Evolutionary conservation across 2,329 filamentous ascomycete species (phyloP), one percentile per base, ranked within the genome.

Genomic region (Alternaria infectoria): DNA sequence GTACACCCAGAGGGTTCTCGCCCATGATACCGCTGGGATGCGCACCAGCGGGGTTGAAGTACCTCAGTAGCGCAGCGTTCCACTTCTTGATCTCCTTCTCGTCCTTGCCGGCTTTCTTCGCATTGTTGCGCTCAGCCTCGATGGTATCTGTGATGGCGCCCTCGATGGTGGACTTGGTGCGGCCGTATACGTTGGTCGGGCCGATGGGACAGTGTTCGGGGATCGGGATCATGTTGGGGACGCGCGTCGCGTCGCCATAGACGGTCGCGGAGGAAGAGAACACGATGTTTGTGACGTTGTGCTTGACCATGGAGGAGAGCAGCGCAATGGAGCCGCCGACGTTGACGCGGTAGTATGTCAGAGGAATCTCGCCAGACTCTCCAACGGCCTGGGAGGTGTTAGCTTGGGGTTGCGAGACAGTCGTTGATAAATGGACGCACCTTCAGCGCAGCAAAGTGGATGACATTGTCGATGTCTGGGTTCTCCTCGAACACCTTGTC

Each of bases 261-360:
- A 99, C 96, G 72, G 96, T 99, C 32, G 96, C 96, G 2, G 94
- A 97, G 67, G 93, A 97, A 65, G 95, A 98, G 85, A 99, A 99
- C 82, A 99, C 96, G 76, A 99, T 96, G 86, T 97, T 98, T 83
- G 89, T 88, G 72, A 99, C 94, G 82, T 95, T 91, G 86, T 97
- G 89, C 81, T 90, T 90, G 78, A 89, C 87, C 93, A 99, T 98
- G 76, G 90, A 90, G 69, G 90, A 88, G 67, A 99, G 88, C 51
- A 99, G 91, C 73, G 90, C 87, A 75, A 99, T 90, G 74, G 93
- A 96, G 81, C 96, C 96, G 78, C 91, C 91, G 65, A 98, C 96
- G 80, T 99, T 99, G 85, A 97, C 92, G 74, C 91, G 88, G 87
- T 97, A 99, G 88, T 99, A 99, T 83, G 97, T 94, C 77, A 98